These are phyloP conservation scores for Linnemannia schmuckeri DNA, from an alignment of 192 early-diverging fungal genomes.

Conservation along the genomic window DNA sequence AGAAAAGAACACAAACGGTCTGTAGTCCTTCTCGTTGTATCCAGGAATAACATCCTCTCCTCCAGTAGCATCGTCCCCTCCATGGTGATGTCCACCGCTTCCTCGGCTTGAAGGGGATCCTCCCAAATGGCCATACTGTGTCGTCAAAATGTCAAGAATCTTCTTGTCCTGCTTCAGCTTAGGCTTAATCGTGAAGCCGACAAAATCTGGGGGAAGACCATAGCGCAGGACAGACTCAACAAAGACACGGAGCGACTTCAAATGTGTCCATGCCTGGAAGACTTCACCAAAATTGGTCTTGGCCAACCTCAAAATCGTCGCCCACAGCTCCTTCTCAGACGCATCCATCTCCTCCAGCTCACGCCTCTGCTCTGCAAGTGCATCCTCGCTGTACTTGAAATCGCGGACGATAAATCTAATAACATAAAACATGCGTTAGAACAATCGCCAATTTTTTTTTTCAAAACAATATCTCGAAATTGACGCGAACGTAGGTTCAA, in stretches of 20 bases:
- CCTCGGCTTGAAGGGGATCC: constrained; percentile 68
- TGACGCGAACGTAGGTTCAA: not conserved
- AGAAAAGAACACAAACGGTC: constrained; percentile 89
- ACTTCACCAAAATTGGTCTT: constrained; percentile 97
- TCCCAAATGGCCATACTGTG: constrained; percentile 88
- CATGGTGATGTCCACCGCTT: constrained; percentile 26
- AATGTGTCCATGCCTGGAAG: constrained; percentile 92
- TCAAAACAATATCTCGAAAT: not conserved
- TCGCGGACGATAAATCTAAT: constrained; percentile 93
- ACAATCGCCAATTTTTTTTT: not conserved
- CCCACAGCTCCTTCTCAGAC: constrained; percentile 74
- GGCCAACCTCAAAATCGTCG: constrained; percentile 84
- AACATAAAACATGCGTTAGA: not conserved
- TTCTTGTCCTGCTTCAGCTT: constrained; percentile 86
- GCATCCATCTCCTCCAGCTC: constrained; percentile 71
- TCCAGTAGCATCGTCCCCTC: constrained; percentile 49
- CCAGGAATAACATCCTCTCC: constrained; percentile 90
- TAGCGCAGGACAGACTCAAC: constrained; percentile 98
- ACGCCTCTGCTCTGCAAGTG: constrained; percentile 83
- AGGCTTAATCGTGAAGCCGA: constrained; percentile 64
- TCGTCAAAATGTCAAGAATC: constrained; percentile 80
- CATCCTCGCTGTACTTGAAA: constrained; percentile 91
- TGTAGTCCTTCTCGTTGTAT: constrained; percentile 93
- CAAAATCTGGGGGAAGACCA: constrained; percentile 96
- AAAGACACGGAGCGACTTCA: constrained; percentile 95